Conservation (phyloP, 2,329 filamentous ascomycete species). For the Myriosclerotinia curreyana region DNA sequence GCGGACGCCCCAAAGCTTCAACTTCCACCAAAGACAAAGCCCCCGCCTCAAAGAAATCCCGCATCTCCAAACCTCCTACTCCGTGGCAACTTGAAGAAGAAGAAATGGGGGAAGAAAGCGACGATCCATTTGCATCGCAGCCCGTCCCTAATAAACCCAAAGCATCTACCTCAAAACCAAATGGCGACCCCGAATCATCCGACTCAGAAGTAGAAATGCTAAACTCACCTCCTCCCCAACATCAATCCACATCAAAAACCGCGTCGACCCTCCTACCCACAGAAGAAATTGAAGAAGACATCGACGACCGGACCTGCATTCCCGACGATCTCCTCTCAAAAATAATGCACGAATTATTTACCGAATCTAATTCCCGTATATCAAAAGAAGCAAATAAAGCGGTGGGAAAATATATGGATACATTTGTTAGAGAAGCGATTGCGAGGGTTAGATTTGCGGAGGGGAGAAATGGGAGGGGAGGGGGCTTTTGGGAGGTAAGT, state of each 20-base stretch:
- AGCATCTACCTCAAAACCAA: conserved; percentile 12
- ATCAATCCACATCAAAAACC: not conserved
- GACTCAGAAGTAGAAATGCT: conserved; percentile 5
- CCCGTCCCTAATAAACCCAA: not conserved
- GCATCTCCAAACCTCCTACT: not conserved
- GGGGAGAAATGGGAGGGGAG: conserved; percentile 32
- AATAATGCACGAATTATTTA: conserved; percentile 77
- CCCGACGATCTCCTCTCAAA: conserved; percentile 71
- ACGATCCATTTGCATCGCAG: conserved; percentile 9
- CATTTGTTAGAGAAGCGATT: conserved; percentile 87
- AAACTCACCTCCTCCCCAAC: not conserved
- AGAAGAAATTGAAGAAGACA: conserved; percentile 19
- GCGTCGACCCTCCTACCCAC: not conserved
- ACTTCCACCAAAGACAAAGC: conserved; percentile 21
- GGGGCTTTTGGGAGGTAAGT: conserved; percentile 70
- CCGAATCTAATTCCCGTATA: conserved; percentile 65
- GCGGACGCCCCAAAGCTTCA: conserved; percentile 10
- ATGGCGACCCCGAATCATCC: not conserved
- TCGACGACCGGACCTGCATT: conserved; percentile 44
- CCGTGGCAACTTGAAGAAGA: not conserved
- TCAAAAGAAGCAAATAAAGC: conserved; percentile 73
- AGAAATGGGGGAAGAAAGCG: conserved; percentile 2
- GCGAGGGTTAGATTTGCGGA: conserved; percentile 69
- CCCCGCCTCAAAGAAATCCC: not conserved
- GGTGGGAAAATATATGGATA: conserved; percentile 81